Base-by-base conservation (phyloP, 208 protist genomes). In the Ichthyophonus hoferi region DNA sequence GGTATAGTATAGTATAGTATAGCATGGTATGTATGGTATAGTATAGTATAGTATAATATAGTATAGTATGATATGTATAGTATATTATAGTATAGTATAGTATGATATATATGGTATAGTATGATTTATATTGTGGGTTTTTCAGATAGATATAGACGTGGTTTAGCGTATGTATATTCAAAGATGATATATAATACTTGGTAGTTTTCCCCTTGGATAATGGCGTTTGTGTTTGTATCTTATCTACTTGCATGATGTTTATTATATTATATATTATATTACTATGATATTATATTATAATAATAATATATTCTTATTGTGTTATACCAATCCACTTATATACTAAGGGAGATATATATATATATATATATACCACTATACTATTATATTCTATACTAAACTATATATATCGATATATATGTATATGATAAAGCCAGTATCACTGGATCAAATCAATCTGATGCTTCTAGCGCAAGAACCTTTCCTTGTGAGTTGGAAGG, bases 401-500 rank as follows among this genome's bases (percentile, higher is more conserved):
- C 33, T 39, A 31, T 81, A 39, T 39, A 39, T 81, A 81, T 81
- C 34, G 12, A 38, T 81, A 39, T 38, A 39, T 17, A 81, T 81
- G 77, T 81, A 17, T 39, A 38, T 81, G 50, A n/a, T 7, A 7
- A 67, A 91, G 58, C 89, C 89, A n/a, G 89, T 91, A 31, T 91
- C 89, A 38, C 31, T 91, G 83, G 89, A 91, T 50, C 1, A 39
- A 35, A 17, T 40, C 17, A 91, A 88, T n/a, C 12, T 91, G 1
- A 17, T 35, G 34, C 43, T 83, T 24, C 2, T 88, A 24, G 33
- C 1, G 17, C 31, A 88, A 37, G 58, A 91, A 24, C 76, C 50
- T 0, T 91, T 84, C 67, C 31, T 83, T 37, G 83, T 88, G 31
- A 88, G 83, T 31, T 91, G 89, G 89, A 91, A 91, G 89, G 82